These are phyloP conservation scores for Suillus paluster DNA, from an alignment of 768 basidiomycete genomes.

Conservation along the genomic window DNA sequence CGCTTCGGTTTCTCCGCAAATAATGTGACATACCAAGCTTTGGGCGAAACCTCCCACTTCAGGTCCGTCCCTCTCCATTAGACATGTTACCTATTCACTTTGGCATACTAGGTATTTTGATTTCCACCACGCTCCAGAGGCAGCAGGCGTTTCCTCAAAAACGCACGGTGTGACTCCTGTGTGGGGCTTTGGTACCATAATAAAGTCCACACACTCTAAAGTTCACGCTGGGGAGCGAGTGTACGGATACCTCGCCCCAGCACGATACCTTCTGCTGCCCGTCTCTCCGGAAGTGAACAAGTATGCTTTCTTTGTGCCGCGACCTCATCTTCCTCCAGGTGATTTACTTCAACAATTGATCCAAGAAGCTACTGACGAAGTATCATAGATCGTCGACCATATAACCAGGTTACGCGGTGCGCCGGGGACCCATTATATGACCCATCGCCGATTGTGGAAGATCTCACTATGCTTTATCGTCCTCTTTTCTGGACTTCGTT, in stretches of 20 bases:
- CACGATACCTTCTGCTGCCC: conserved; percentile 57
- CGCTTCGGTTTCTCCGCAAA: conserved; percentile 76
- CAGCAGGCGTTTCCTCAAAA: conserved; percentile 42
- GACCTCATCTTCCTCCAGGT: conserved; percentile 68
- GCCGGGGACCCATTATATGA: conserved; percentile 57
- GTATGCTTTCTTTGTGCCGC: conserved; percentile 58
- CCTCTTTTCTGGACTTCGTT: conserved; percentile 78
- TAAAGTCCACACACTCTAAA: conserved; percentile 51
- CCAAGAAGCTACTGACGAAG: conserved; percentile 1
- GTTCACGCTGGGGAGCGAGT: conserved; percentile 61
- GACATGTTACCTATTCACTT: background rate
- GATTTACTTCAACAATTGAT: background rate
- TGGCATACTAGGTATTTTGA: conserved; percentile 65
- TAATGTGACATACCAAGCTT: conserved; percentile 70
- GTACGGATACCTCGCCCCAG: conserved; percentile 64
- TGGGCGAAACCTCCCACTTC: conserved; percentile 47
- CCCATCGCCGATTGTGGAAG: conserved; percentile 52
- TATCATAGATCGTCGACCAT: conserved; percentile 62
- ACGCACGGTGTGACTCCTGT: conserved; percentile 71
- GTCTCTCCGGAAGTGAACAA: conserved; percentile 58
- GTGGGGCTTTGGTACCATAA: conserved; percentile 71
- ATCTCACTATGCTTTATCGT: conserved; percentile 72
- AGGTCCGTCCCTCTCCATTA: conserved; percentile 27
- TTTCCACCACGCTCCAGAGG: conserved; percentile 56
- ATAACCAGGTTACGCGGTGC: conserved; percentile 70